phyloP scores from a whole-genome alignment of 2,329 filamentous ascomycete genomes.

The Aspergillus fumigatus region DNA sequence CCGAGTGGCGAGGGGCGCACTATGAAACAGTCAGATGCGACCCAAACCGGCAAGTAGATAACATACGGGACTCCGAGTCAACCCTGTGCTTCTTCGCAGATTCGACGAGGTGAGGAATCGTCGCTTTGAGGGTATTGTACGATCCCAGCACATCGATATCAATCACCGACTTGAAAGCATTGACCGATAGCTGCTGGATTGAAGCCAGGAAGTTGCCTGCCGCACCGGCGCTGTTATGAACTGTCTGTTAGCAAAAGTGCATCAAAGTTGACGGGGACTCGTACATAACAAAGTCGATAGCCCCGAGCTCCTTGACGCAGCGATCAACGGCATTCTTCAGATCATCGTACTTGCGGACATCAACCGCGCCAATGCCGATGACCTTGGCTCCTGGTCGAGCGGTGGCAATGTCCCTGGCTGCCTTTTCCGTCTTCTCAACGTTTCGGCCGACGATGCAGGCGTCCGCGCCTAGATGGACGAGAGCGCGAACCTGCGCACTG shows the following conservation, averaged over 20 bases:
- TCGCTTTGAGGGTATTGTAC: constrained; percentile 92
- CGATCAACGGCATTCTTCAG: constrained; percentile 70
- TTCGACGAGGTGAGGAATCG: constrained; percentile 71
- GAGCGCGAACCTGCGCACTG: constrained; percentile 84
- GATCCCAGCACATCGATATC: constrained; percentile 94
- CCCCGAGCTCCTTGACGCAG: constrained; percentile 77
- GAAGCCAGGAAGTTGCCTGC: constrained; percentile 94
- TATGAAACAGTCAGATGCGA: constrained; percentile 2
- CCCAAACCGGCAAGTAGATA: neutral
- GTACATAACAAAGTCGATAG: constrained; percentile 89
- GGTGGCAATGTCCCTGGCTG: constrained; percentile 76
- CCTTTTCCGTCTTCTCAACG: constrained; percentile 76
- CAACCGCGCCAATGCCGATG: constrained; percentile 70
- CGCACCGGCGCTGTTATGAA: constrained; percentile 67
- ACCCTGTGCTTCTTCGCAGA: constrained; percentile 63
- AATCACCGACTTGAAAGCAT: constrained; percentile 92
- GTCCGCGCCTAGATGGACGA: constrained; percentile 86
- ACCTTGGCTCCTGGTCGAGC: constrained; percentile 76
- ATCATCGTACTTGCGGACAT: constrained; percentile 68
- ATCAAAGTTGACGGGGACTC: neutral
- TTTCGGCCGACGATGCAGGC: constrained; percentile 93
- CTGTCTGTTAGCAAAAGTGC: constrained; percentile 9
- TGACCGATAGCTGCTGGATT: constrained; percentile 72
- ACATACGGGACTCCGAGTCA: constrained; percentile 52
- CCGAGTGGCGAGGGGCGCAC: constrained; percentile 41